Conservation (phyloP, 371 early-diverging fungal species). For the Parasitella parasitica region DNA sequence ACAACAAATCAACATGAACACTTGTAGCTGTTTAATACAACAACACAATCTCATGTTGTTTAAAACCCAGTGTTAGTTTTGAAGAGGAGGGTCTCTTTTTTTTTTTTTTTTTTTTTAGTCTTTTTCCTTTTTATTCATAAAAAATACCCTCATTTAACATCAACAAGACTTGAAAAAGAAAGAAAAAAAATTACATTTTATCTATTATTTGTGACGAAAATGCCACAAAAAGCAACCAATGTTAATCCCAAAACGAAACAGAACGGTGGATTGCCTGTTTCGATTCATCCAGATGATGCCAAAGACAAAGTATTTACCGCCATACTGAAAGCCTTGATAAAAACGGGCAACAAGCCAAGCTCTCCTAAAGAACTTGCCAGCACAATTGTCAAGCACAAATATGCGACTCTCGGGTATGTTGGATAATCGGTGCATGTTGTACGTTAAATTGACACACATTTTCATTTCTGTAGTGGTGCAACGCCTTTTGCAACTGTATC, state of each 20-base stretch:
- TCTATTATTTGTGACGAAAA: background rate
- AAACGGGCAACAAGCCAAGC: conserved; percentile 75
- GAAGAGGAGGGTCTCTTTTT: background rate
- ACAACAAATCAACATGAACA: background rate
- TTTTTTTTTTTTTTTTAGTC: conserved; percentile 1
- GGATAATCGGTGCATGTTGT: background rate
- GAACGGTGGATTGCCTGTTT: conserved; percentile 25
- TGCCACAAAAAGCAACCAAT: conserved; percentile 18
- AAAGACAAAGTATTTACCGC: conserved; percentile 84
- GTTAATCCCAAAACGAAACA: conserved; percentile 1
- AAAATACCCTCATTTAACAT: background rate
- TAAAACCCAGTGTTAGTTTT: background rate
- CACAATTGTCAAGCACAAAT: conserved; percentile 72
- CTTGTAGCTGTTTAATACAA: no score
- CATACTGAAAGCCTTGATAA: conserved; percentile 73
- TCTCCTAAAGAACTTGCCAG: conserved; percentile 81
- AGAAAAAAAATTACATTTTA: background rate
- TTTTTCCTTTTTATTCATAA: background rate
- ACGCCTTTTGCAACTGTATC: conserved; percentile 94
- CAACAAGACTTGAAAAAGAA: background rate
- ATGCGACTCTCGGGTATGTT: conserved; percentile 73
- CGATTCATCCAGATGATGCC: conserved; percentile 77
- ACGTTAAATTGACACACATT: conserved; percentile 1
- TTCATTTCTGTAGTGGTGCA: conserved; percentile 51
- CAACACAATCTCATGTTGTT: background rate